phyloP scores from a whole-genome alignment of 305 asterid species.

The Plantago rigida region DNA sequence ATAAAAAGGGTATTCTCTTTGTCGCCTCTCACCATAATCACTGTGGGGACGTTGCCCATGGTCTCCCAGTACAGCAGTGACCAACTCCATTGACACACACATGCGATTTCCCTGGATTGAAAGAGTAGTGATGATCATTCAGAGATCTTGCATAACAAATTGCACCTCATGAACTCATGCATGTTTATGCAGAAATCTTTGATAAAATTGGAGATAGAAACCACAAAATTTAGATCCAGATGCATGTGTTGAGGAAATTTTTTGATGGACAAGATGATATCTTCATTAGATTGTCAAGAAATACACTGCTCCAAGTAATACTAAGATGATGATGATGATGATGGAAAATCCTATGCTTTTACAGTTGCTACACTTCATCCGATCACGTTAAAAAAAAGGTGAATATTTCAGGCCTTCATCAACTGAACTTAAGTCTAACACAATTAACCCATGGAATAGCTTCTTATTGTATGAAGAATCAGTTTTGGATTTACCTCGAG shows the following conservation, averaged over 20 bases:
- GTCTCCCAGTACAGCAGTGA: slow-evolving; percentile 94
- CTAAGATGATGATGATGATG: no score
- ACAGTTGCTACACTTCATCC: slow-evolving; percentile 1
- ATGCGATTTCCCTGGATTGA: slow-evolving; percentile 51
- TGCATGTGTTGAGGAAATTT: slow-evolving; percentile 11
- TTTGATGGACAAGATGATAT: slow-evolving; percentile 14
- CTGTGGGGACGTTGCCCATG: slow-evolving; percentile 93
- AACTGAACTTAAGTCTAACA: slow-evolving; percentile 5
- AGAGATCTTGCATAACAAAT: slow-evolving; percentile 19
- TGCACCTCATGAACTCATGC: slow-evolving; percentile 10
- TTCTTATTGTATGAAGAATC: slow-evolving; percentile 1
- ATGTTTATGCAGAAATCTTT: slow-evolving; percentile 1
- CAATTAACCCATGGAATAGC: slow-evolving; percentile 1
- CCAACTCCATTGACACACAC: slow-evolving; percentile 95
- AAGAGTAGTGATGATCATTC: slow-evolving; percentile 22
- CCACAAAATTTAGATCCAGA: slow-evolving; percentile 17
- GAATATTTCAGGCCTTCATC: slow-evolving; percentile 17
- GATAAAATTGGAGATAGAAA: slow-evolving; percentile 15
- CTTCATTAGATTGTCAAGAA: neutral
- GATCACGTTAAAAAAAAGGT: slow-evolving; percentile 15
- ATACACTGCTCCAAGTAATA: neutral
- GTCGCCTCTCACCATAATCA: slow-evolving; percentile 71
- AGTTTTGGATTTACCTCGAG: slow-evolving; percentile 58
- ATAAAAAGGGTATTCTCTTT: neutral
- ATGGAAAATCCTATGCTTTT: neutral